Conservation (phyloP, 192 early-diverging fungal genomes). For the Allomyces arbusculus region DNA sequence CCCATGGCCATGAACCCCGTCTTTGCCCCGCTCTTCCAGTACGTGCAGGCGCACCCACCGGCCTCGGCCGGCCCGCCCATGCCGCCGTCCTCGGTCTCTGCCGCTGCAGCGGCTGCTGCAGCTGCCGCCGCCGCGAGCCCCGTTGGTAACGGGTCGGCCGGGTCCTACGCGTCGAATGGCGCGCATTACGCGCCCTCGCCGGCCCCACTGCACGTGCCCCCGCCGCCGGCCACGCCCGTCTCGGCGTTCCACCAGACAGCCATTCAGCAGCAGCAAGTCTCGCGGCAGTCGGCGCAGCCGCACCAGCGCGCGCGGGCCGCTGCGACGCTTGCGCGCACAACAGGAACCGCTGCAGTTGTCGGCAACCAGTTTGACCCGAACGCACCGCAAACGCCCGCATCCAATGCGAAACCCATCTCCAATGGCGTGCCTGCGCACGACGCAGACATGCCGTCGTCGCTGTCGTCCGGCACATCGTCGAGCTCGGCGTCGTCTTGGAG, state of each 20-base stretch:
- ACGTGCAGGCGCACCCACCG: too few relatives aligned
- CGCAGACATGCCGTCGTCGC: background rate
- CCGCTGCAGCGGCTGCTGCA: too few relatives aligned
- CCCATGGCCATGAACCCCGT: too few relatives aligned
- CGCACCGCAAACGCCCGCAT: background rate
- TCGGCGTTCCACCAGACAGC: constrained; percentile 55
- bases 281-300: constrained; percentile 53
- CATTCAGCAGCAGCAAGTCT: constrained; percentile 44
- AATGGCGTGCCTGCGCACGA: constrained; percentile 2
- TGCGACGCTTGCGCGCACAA: background rate
- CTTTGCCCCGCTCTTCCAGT: too few relatives aligned
- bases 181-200: background rate
- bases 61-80: too few relatives aligned
- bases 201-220: background rate
- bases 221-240: constrained; percentile 9
- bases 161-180: too few relatives aligned
- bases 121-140: too few relatives aligned
- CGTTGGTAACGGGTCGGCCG: too few relatives aligned
- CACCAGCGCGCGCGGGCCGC: constrained; percentile 35
- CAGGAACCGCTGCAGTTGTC: background rate
- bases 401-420: constrained; percentile 3
- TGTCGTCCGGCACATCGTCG: background rate
- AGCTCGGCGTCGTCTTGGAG: constrained; percentile 45
- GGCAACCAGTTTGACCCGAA: constrained; percentile 1
- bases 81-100: too few relatives aligned